phyloP scores from a whole-genome alignment of 768 basidiomycete species.

The Tylopilus vinaceipallidus region DNA sequence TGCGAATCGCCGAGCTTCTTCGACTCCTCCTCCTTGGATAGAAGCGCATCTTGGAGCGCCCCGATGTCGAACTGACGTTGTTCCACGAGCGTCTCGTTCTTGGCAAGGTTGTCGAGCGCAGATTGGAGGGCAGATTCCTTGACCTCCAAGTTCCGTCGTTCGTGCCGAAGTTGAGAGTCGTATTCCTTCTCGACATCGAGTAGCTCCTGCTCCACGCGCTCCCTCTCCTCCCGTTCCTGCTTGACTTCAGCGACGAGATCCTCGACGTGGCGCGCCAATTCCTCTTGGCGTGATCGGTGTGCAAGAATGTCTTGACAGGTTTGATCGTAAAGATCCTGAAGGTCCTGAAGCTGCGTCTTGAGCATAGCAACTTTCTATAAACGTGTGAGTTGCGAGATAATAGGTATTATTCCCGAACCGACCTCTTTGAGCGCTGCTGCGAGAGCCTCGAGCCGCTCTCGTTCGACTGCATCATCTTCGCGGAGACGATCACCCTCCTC shows the following conservation, averaged over 20 bases:
- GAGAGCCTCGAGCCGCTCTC: slow-evolving; percentile 64
- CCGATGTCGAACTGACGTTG: slow-evolving; percentile 76
- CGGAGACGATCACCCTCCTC: slow-evolving; percentile 67
- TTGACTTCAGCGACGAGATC: slow-evolving; percentile 65
- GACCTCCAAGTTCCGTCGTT: slow-evolving; percentile 63
- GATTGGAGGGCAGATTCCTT: slow-evolving; percentile 69
- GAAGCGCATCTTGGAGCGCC: slow-evolving; percentile 70
- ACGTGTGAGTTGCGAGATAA: not conserved
- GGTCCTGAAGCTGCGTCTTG: slow-evolving; percentile 66
- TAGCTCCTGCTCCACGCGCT: slow-evolving; percentile 52
- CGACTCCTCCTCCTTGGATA: slow-evolving; percentile 69
- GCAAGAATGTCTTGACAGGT: slow-evolving; percentile 62
- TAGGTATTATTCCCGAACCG: slow-evolving; percentile 12
- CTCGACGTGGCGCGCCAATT: slow-evolving; percentile 71
- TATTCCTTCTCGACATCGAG: slow-evolving; percentile 59
- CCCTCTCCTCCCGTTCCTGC: slow-evolving; percentile 54
- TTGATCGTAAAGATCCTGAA: slow-evolving; percentile 62
- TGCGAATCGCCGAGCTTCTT: slow-evolving; percentile 82
- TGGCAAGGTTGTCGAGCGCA: slow-evolving; percentile 60
- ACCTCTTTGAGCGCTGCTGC: slow-evolving; percentile 81
- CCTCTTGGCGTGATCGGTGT: slow-evolving; percentile 71
- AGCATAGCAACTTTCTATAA: slow-evolving; percentile 64
- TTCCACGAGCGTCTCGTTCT: slow-evolving; percentile 58
- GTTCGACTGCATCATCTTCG: slow-evolving; percentile 74
- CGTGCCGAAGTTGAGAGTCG: slow-evolving; percentile 56